Conservation (phyloP, 345 rosid species). For the Hibiscus tridactylites region DNA sequence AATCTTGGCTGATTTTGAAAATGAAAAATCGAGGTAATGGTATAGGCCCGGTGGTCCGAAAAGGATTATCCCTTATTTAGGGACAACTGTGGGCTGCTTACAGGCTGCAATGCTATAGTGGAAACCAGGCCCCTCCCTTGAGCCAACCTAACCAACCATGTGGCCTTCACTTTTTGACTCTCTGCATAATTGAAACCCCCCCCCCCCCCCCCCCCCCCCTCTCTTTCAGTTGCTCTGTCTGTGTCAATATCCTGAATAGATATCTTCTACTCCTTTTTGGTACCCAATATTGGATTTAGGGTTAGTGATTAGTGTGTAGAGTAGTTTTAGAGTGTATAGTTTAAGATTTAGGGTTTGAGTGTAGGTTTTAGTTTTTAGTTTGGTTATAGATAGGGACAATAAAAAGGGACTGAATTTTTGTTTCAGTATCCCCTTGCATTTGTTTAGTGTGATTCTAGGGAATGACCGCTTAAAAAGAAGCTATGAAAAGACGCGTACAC, state of each 20-base stretch:
- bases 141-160: slow-evolving; percentile 1
- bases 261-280: neutral
- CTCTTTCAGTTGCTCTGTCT: neutral
- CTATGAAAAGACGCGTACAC: too few relatives aligned
- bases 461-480: too few relatives aligned
- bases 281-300: neutral
- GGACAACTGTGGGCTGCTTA: neutral
- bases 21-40: neutral
- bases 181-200: neutral
- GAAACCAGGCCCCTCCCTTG: neutral
- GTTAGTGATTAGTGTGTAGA: too few relatives aligned
- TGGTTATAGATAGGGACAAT: too few relatives aligned
- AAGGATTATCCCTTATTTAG: neutral
- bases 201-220: accelerated
- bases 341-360: too few relatives aligned
- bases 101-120: neutral
- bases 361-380: too few relatives aligned
- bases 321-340: too few relatives aligned
- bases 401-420: too few relatives aligned
- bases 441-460: too few relatives aligned
- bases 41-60: slow-evolving; percentile 5
- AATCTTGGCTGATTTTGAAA: neutral
- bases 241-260: neutral
- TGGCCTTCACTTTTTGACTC: slow-evolving; percentile 3
- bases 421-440: too few relatives aligned